Conservation (phyloP, 352 stramenopile species). For the Pythium dissotocum region DNA sequence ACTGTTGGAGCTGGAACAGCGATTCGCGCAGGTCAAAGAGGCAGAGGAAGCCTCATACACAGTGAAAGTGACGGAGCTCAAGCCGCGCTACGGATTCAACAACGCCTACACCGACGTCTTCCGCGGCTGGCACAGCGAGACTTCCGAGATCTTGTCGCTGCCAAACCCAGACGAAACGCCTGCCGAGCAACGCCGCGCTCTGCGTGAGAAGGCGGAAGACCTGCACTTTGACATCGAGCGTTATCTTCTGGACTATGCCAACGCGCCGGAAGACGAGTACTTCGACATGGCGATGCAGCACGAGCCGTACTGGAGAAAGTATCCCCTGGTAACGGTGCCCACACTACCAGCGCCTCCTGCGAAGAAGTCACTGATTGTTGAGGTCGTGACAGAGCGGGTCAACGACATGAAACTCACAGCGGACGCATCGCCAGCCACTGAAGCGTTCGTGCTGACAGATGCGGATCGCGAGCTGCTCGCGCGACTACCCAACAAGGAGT, state of each 20-base stretch:
- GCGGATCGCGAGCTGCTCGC: constrained; percentile 75
- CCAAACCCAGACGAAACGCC: constrained; percentile 86
- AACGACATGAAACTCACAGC: constrained; percentile 1
- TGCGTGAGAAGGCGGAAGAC: constrained; percentile 88
- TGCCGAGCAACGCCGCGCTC: constrained; percentile 59
- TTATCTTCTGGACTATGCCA: constrained; percentile 94
- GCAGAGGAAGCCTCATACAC: constrained; percentile 27
- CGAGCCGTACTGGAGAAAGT: constrained; percentile 87
- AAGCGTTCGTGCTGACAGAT: constrained; percentile 41
- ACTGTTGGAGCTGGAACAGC: constrained; percentile 57
- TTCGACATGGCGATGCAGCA: constrained; percentile 90
- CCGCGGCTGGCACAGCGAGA: constrained; percentile 88
- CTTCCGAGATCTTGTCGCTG: constrained; percentile 93
- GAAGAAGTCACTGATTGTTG: constrained; percentile 37
- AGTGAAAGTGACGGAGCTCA: constrained; percentile 48
- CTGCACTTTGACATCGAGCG: constrained; percentile 94
- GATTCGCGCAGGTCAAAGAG: constrained; percentile 25
- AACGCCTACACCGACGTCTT: constrained; percentile 93
- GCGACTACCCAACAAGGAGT: constrained; percentile 78
- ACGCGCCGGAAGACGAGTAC: constrained; percentile 92
- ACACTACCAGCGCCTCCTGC: not conserved
- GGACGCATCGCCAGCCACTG: not conserved
- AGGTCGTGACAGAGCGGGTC: constrained; percentile 31
- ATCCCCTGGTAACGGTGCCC: constrained; percentile 27
- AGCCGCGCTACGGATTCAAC: constrained; percentile 93